These are phyloP conservation scores for Erigeron canadensis DNA, from an alignment of 129 eudicot species.

Conservation along the genomic window DNA sequence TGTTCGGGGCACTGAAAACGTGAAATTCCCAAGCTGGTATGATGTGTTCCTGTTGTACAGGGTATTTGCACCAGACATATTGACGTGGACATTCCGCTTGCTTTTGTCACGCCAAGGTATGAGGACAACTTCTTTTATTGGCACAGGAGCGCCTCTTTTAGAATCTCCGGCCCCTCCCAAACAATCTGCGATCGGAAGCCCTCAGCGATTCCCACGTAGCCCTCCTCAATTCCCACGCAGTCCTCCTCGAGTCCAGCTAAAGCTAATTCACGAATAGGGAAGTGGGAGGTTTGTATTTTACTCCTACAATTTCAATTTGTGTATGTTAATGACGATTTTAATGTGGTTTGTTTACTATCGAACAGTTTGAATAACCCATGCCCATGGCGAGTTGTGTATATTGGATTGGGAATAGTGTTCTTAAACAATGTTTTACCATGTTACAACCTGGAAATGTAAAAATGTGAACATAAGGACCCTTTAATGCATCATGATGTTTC, in stretches of 20 bases:
- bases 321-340: slow-evolving; percentile 22
- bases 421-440: background rate
- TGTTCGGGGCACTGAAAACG: slow-evolving; percentile 66
- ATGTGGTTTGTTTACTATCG: background rate
- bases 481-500: background rate
- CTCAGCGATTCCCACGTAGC: slow-evolving; percentile 2
- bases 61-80: slow-evolving; percentile 79
- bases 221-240: slow-evolving; percentile 28
- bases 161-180: slow-evolving; percentile 51
- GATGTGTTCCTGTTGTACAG: slow-evolving; percentile 75
- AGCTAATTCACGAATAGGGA: slow-evolving; percentile 17
- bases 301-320: slow-evolving; percentile 11
- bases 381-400: slow-evolving; percentile 19
- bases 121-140: slow-evolving; percentile 57
- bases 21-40: slow-evolving; percentile 90
- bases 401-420: background rate
- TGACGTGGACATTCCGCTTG: slow-evolving; percentile 74
- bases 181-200: slow-evolving; percentile 22
- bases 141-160: slow-evolving; percentile 65
- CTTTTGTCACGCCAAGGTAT: slow-evolving; percentile 46
- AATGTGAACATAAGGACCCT: background rate
- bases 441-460: background rate
- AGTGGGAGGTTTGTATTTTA: background rate
- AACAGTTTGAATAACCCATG: slow-evolving; percentile 23
- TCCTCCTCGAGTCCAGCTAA: slow-evolving; percentile 29